Evolutionary conservation across 768 basidiomycete genomes (phyloP), one percentile per base, ranked within the genome.

Genomic region (Leucogyrophana mollusca): DNA sequence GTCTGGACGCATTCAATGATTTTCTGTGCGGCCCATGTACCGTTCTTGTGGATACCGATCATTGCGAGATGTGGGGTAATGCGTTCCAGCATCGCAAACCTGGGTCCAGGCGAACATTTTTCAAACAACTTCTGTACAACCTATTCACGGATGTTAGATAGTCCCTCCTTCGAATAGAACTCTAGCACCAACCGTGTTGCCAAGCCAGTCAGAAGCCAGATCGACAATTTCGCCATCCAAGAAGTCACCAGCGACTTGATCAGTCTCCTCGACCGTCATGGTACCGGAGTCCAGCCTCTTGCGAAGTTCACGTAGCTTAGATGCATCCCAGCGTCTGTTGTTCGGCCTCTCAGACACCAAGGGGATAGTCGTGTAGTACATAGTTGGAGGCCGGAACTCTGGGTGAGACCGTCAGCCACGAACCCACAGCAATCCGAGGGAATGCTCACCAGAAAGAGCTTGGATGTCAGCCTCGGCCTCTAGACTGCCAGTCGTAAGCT

Each of bases 1-100:
- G 78, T 85, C 46, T 85, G 80, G 35, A 94, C 90, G 51, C 93
- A 95, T 69, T 97, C 94, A 48, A 98, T 98, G 61, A 96, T 93
- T 77, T 97, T 98, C 69, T 99, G 96, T 3, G 94, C 94, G 3
- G 95, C 95, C 96, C 96, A 98, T 1, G 96, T 99, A 22, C 96
- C 96, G 55, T 99, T 98, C 75, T 98, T 98, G 76, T 99, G 96
- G 46, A 95, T 94, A 21, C 96, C 96, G 53, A 98, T 96, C 82
- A 91, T 90, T 18, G 95, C 95, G 33, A 99, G 73, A 63, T 95
- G 89, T 39, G 96, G 96, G 3, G 83, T 80, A 51, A 98, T 87
- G 40, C 94, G 85, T 57, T 98, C 94, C 45, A 99, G 73, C 90
- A 99, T 94, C 13, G 85, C 84, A 52, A 91, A 79, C 55, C 94